These are phyloP conservation scores for Naganishia cerealis DNA, from an alignment of 1,284 basidiomycete genomes.

Conservation along the genomic window DNA sequence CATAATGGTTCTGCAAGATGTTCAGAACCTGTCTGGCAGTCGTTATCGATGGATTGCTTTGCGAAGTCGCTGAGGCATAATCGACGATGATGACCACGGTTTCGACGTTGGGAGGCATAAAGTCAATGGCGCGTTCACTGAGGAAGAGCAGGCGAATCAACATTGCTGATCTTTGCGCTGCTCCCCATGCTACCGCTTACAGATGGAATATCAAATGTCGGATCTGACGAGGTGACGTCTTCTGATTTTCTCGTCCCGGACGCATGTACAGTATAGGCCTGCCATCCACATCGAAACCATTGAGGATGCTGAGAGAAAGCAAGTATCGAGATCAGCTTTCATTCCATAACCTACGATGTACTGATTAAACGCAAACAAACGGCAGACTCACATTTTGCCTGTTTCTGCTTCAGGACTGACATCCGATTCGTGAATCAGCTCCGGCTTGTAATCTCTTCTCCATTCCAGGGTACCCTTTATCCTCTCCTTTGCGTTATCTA, in stretches of 20 bases:
- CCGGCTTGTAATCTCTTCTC: slow-evolving; percentile 76
- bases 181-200: slow-evolving; percentile 60
- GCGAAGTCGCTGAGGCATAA: slow-evolving; percentile 74
- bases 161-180: not conserved
- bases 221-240: slow-evolving; percentile 70
- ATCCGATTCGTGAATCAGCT: slow-evolving; percentile 75
- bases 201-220: slow-evolving; percentile 78
- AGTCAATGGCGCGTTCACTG: slow-evolving; percentile 79
- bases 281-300: slow-evolving; percentile 77
- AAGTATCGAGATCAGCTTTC: not conserved
- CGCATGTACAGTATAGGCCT: slow-evolving; percentile 80
- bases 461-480: slow-evolving; percentile 75
- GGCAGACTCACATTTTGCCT: slow-evolving; percentile 73
- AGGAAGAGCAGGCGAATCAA: slow-evolving; percentile 1
- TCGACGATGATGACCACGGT: slow-evolving; percentile 77
- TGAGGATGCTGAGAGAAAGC: slow-evolving; percentile 64
- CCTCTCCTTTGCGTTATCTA: slow-evolving; percentile 71
- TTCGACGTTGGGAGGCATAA: slow-evolving; percentile 79
- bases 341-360: slow-evolving; percentile 10
- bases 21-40: slow-evolving; percentile 73
- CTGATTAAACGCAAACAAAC: slow-evolving; percentile 3
- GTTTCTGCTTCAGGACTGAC: slow-evolving; percentile 71
- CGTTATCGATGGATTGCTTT: slow-evolving; percentile 75
- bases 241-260: slow-evolving; percentile 77
- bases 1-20: slow-evolving; percentile 88